Evolutionary conservation across 2,329 filamentous ascomycete genomes (phyloP).

Genomic region (Ophioceras dolichostomum): DNA sequence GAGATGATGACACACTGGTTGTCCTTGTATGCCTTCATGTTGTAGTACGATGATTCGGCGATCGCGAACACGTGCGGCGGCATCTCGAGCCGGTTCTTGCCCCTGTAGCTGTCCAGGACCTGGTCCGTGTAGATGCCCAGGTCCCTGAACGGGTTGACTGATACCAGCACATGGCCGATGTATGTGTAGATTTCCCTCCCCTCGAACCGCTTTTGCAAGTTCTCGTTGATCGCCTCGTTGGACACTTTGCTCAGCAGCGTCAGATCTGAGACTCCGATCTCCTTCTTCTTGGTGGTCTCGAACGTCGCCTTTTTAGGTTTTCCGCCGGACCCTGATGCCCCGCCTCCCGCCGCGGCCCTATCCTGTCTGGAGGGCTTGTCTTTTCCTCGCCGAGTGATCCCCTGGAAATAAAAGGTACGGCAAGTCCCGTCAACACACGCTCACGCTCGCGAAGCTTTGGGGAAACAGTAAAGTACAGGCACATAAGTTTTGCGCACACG

Average conservation of each 20-base stretch:
- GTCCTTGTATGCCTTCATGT: constrained; percentile 99
- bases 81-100: constrained; percentile 92
- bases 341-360: constrained; percentile 26
- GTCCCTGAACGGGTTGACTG: constrained; percentile 95
- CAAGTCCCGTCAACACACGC: too few species aligned
- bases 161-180: constrained; percentile 98
- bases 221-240: constrained; percentile 98
- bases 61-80: constrained; percentile 96
- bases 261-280: constrained; percentile 95
- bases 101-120: constrained; percentile 86
- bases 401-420: too few species aligned
- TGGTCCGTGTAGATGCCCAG: constrained; percentile 95
- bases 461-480: too few species aligned
- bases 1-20: constrained; percentile 99
- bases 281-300: constrained; percentile 96
- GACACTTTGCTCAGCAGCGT: constrained; percentile 97
- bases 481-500: too few species aligned
- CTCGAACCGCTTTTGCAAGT: constrained; percentile 95
- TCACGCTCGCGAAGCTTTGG: too few species aligned
- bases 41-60: constrained; percentile 93
- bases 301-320: constrained; percentile 94
- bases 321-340: constrained; percentile 24
- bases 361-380: constrained; percentile 32
- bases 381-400: constrained; percentile 35
- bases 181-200: constrained; percentile 98